Percentiles rank a stretch among this genome's conserved stretches.
Conservation (phyloP, 148 eudicot genomes). For the Gaultheria prostrata region DNA sequence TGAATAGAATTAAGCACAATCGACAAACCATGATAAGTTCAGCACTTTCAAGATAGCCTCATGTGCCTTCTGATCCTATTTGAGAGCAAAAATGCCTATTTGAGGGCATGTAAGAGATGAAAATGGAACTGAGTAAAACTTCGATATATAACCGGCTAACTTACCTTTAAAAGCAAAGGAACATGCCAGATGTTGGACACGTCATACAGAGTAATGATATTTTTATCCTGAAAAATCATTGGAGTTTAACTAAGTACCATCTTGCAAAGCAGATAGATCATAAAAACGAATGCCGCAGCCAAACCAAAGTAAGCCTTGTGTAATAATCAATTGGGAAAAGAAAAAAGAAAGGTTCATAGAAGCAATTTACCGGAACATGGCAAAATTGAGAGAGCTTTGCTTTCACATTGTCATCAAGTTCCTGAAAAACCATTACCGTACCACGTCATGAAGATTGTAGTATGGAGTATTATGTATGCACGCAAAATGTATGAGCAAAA, state of each 20-base stretch:
- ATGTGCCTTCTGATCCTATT: constrained; percentile 90
- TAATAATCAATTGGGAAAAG: not conserved
- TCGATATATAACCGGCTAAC: constrained; percentile 17
- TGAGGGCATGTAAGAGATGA: not conserved
- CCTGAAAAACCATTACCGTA: constrained; percentile 36
- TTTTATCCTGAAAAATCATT: constrained; percentile 45
- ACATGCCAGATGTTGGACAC: constrained; percentile 98
- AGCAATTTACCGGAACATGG: constrained; percentile 75
- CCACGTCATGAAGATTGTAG: not conserved
- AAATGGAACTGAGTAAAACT: not conserved
- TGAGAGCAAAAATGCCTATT: constrained; percentile 14
- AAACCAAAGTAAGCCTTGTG: not conserved
- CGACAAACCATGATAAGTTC: constrained; percentile 63
- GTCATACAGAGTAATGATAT: constrained; percentile 76
- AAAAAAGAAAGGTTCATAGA: not conserved
- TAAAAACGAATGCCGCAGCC: not conserved
- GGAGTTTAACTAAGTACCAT: constrained; percentile 8
- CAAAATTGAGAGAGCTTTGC: constrained; percentile 88
- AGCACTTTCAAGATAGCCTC: constrained; percentile 87
- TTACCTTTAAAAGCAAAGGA: constrained; percentile 85
- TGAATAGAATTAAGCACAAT: constrained; percentile 10
- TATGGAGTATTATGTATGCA: not conserved
- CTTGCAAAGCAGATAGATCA: constrained; percentile 11
- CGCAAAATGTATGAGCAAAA: not conserved
- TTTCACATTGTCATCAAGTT: constrained; percentile 70